phyloP scores from a whole-genome alignment of 176 grass and related monocot species.

The Eragrostis nindensis region DNA sequence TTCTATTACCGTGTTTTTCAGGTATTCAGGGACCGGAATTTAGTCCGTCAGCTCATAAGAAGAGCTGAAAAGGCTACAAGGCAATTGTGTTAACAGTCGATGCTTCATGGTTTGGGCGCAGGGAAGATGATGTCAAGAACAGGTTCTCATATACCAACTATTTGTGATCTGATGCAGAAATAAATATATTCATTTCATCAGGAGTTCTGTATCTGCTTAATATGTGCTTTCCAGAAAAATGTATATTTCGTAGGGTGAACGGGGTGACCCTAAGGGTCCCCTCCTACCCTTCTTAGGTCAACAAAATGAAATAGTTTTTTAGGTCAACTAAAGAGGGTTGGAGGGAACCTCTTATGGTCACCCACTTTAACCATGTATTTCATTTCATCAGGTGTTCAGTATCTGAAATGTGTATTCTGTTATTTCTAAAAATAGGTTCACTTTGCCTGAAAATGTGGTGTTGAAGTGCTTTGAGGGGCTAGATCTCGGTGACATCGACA shows the following conservation, averaged over 20 bases:
- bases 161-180: too few species aligned
- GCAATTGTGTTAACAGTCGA: conserved; percentile 86
- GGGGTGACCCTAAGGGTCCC: too few species aligned
- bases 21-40: conserved; percentile 82
- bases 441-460: conserved; percentile 62
- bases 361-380: too few species aligned
- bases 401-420: background rate
- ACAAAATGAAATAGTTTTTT: too few species aligned
- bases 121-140: conserved; percentile 92
- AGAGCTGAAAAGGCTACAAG: conserved; percentile 83
- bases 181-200: too few species aligned
- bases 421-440: conserved; percentile 45
- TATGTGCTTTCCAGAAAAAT: too few species aligned
- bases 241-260: too few species aligned
- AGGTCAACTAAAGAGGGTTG: too few species aligned
- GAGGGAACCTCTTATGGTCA: too few species aligned
- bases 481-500: conserved; percentile 73
- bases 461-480: conserved; percentile 82
- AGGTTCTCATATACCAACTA: conserved; percentile 47
- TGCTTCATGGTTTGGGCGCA: conserved; percentile 75
- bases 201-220: too few species aligned
- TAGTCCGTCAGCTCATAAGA: conserved; percentile 68
- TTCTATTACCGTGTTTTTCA: conserved; percentile 15
- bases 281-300: too few species aligned
- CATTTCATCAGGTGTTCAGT: background rate